Percentiles rank a stretch among this genome's conserved stretches.
phyloP scores from a whole-genome alignment of 2,329 filamentous ascomycete genomes.

The Fusarium irregulare region DNA sequence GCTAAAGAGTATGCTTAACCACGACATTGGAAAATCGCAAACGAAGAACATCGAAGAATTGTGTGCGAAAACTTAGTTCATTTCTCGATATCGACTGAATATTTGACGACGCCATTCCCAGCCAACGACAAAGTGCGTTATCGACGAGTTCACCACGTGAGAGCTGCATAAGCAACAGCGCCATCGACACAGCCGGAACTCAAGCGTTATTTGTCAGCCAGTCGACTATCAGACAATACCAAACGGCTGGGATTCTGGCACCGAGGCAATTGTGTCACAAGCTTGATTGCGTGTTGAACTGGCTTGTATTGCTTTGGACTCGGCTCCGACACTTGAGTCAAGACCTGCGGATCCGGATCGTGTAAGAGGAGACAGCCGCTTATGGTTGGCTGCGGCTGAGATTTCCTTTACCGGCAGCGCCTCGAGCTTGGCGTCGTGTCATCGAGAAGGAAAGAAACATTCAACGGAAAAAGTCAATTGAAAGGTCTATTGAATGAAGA shows the following conservation, averaged over 20 bases:
- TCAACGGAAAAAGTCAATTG: neutral
- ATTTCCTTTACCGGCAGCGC: slow-evolving; percentile 16
- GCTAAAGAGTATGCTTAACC: slow-evolving; percentile 10
- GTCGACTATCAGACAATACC: neutral
- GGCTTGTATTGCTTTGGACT: slow-evolving; percentile 11
- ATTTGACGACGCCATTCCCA: slow-evolving; percentile 1
- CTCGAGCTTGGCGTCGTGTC: slow-evolving; percentile 11
- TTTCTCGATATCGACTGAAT: neutral
- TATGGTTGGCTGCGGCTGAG: slow-evolving; percentile 27
- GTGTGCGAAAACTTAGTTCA: neutral
- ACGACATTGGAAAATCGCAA: slow-evolving; percentile 12
- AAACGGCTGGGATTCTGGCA: neutral
- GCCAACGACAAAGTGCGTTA: neutral
- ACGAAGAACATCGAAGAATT: neutral
- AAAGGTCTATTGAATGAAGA: slow-evolving; percentile 1
- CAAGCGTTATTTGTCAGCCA: neutral
- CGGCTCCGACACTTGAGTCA: slow-evolving; percentile 23
- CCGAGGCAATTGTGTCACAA: slow-evolving; percentile 2
- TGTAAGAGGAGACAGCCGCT: slow-evolving; percentile 10
- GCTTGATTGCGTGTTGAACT: neutral
- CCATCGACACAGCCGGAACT: slow-evolving; percentile 5
- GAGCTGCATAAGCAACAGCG: neutral
- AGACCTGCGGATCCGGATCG: slow-evolving; percentile 10
- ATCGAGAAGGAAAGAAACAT: neutral
- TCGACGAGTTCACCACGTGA: neutral